Evolutionary conservation across 2,329 filamentous ascomycete genomes (phyloP).

Genomic region (Ophiosphaerella narmari): DNA sequence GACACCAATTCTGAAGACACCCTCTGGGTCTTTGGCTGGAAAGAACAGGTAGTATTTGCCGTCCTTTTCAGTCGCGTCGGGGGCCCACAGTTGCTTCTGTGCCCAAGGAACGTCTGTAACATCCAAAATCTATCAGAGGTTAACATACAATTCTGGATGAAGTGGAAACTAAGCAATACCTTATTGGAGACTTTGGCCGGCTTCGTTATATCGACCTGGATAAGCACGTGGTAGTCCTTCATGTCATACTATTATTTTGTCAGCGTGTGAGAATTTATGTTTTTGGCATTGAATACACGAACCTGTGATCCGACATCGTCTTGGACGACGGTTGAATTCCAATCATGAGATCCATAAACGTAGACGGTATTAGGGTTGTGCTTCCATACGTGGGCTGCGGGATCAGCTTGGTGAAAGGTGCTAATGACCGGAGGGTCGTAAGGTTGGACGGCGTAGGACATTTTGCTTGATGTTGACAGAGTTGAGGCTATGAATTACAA

Average conservation of each 20-base stretch:
- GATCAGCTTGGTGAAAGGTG: constrained; percentile 10
- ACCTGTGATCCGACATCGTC: background rate
- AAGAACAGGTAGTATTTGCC: constrained; percentile 77
- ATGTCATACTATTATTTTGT: constrained; percentile 73
- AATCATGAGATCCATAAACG: constrained; percentile 10
- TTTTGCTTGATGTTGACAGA: no score
- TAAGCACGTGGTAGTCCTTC: constrained; percentile 80
- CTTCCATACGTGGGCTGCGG: constrained; percentile 12
- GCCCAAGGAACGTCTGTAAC: constrained; percentile 71
- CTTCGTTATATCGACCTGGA: constrained; percentile 57
- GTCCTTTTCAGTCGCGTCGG: constrained; percentile 69
- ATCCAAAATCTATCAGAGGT: constrained; percentile 1
- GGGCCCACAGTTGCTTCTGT: constrained; percentile 77
- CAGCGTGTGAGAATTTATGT: background rate
- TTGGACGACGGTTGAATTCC: constrained; percentile 1
- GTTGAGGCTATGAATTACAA: no score
- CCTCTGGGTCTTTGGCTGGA: constrained; percentile 70
- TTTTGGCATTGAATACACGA: background rate
- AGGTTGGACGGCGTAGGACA: background rate
- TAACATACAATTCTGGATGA: background rate
- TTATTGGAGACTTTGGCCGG: constrained; percentile 72
- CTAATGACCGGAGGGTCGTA: constrained; percentile 12
- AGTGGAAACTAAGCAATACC: constrained; percentile 53
- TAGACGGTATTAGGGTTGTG: constrained; percentile 10
- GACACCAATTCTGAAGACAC: constrained; percentile 74